Evolutionary conservation across 2,329 filamentous ascomycete species (phyloP).

Genomic region (Pseudocercospora pini-densiflorae): DNA sequence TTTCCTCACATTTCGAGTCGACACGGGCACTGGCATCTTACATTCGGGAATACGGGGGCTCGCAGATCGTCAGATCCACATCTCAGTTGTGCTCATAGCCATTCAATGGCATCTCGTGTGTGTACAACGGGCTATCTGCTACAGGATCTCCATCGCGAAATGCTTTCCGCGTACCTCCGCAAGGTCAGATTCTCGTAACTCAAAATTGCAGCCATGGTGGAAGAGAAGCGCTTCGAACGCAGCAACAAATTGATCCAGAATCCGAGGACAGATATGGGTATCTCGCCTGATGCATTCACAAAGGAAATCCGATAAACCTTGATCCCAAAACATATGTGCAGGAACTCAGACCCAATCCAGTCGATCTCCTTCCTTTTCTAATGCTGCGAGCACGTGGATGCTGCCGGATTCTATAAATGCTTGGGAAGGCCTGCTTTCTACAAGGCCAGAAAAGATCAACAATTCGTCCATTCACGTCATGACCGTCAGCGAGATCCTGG

Average conservation of each 20-base stretch:
- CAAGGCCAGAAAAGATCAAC: neutral
- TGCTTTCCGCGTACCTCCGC: neutral
- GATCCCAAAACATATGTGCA: constrained; percentile 20
- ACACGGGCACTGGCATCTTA: neutral
- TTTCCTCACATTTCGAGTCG: neutral
- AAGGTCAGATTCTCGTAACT: neutral
- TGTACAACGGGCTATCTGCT: constrained; percentile 6
- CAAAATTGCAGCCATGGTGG: neutral
- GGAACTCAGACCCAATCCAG: constrained; percentile 1
- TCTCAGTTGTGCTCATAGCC: neutral
- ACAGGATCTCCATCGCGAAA: neutral
- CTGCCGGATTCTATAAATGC: constrained; percentile 10
- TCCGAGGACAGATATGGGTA: constrained; percentile 17
- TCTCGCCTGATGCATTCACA: constrained; percentile 15
- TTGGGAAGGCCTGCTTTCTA: neutral
- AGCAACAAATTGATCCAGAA: constrained; percentile 12
- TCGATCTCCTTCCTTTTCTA: neutral
- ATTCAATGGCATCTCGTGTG: constrained; percentile 10
- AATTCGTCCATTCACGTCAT: constrained; percentile 7
- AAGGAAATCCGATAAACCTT: constrained; percentile 1
- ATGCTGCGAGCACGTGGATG: neutral
- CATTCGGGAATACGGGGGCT: neutral
- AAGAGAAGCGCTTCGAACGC: constrained; percentile 21
- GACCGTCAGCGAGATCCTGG: constrained; percentile 28
- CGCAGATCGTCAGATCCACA: neutral